Base-by-base conservation (phyloP, 192 early-diverging fungal genomes). In the Backusella parvicylindrica region DNA sequence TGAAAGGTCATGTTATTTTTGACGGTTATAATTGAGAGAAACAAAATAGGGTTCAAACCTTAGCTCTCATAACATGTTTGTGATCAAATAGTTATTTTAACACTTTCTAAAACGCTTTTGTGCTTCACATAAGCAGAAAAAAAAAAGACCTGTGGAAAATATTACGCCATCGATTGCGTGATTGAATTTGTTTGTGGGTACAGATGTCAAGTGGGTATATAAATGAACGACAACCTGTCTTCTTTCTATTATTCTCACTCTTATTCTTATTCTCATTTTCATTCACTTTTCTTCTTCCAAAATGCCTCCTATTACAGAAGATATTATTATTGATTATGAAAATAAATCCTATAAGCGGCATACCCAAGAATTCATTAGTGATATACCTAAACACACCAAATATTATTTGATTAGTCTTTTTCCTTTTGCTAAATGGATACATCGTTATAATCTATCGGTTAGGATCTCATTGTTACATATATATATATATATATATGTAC, bases 351-450 rank as follows among this genome's bases (percentile, higher is more conserved):
- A 73, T 23, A 68, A 74, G 30, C 65, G 77, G 13, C 28, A 69
- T 15, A 47, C 37, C 1, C 63, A 43, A 8, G 16, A 74, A 2
- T 47, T 64, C 7, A 32, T 49, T 16, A 18, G 26, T 7, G 38
- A 76, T 2, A 32, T 77, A 7, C 79, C 79, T 18, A 28, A 23
- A 30, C 53, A 70, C 7, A 32, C 75, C 3, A 47, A 65, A 2
- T 37, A 71, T 5, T 81, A 81, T 37, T 31, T 64, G 6, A 40
- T 47, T 16, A 67, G 68, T 23, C 68, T 81, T 16, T 81, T 81
- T 36, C 80, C 80, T 31, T 77, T 81, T 43, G 53, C 70, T 21
- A 40, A 68, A 26, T 81, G 80, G 80, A 74, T 81, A 9, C 70
- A 68, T 67, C 76, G 73, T n/a, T 81, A 81, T 50, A 77, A 81